phyloP scores from a whole-genome alignment of 192 early-diverging fungal species.

The Backusella tuberculispora region DNA sequence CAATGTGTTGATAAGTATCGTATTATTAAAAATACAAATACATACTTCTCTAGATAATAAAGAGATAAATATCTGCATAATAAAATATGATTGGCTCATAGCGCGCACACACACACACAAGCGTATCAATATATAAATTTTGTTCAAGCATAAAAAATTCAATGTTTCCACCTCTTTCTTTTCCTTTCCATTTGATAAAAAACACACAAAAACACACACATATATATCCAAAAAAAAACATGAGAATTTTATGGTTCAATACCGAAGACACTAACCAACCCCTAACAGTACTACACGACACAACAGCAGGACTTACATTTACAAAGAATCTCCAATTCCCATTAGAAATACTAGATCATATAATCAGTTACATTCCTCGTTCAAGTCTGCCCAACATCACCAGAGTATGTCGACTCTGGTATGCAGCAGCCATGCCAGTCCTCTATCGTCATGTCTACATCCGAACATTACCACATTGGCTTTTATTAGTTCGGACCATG shows the following conservation, averaged over 20 bases:
- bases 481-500: neutral
- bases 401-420: slow-evolving; percentile 5
- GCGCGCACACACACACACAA: too few species aligned
- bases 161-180: neutral
- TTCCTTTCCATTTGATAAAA: neutral
- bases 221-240: neutral
- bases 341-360: slow-evolving; percentile 21
- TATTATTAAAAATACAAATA: too few species aligned
- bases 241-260: slow-evolving; percentile 13
- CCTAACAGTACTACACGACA: neutral
- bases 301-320: neutral
- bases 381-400: slow-evolving; percentile 16
- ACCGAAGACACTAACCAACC: neutral
- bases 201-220: neutral
- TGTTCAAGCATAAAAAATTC: neutral
- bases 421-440: neutral
- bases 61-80: neutral
- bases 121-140: neutral
- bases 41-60: too few species aligned
- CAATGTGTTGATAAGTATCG: too few species aligned
- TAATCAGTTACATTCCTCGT: slow-evolving; percentile 14
- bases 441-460: slow-evolving; percentile 28
- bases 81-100: neutral
- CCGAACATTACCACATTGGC: slow-evolving; percentile 25
- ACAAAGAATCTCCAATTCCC: neutral